These are phyloP conservation scores for Favolaschia claudopus DNA, from an alignment of 768 basidiomycete genomes.

Conservation along the genomic window DNA sequence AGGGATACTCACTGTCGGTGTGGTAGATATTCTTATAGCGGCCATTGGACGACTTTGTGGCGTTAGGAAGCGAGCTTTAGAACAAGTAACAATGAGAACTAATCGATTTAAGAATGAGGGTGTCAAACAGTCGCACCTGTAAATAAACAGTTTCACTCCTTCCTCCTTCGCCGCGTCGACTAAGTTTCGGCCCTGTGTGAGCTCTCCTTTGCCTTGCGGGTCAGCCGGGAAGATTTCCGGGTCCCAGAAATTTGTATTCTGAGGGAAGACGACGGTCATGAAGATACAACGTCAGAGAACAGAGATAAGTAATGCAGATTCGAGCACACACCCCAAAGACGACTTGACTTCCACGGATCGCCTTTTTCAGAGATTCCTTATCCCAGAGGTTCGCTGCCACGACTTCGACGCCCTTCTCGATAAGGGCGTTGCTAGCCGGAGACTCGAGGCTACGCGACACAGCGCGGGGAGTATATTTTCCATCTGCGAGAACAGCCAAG, in stretches of 20 bases:
- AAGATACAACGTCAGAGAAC: not conserved
- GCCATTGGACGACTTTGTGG: constrained; percentile 17
- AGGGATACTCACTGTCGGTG: constrained; percentile 31
- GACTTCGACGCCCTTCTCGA: constrained; percentile 15
- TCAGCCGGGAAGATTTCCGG: constrained; percentile 25
- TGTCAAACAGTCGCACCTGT: constrained; percentile 28
- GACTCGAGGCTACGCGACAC: constrained; percentile 21
- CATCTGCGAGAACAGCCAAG: constrained; percentile 20
- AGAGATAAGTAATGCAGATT: not conserved
- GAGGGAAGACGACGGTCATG: not conserved
- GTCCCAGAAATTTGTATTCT: constrained; percentile 38
- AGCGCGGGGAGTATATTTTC: constrained; percentile 25
- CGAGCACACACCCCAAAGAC: constrained; percentile 23
- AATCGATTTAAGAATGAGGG: not conserved
- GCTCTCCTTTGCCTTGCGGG: constrained; percentile 24
- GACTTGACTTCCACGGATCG: constrained; percentile 20
- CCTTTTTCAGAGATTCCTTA: constrained; percentile 20
- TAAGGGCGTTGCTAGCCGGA: constrained; percentile 3
- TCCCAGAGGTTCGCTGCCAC: constrained; percentile 22
- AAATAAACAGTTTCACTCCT: constrained; percentile 35
- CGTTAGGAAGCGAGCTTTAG: constrained; percentile 16
- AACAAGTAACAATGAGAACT: not conserved
- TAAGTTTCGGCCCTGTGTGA: constrained; percentile 35
- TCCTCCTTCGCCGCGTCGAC: constrained; percentile 34
- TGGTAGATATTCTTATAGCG: constrained; percentile 28